Conservation (phyloP, 208 protist genomes). For the Acanthamoeba divionensis region DNA sequence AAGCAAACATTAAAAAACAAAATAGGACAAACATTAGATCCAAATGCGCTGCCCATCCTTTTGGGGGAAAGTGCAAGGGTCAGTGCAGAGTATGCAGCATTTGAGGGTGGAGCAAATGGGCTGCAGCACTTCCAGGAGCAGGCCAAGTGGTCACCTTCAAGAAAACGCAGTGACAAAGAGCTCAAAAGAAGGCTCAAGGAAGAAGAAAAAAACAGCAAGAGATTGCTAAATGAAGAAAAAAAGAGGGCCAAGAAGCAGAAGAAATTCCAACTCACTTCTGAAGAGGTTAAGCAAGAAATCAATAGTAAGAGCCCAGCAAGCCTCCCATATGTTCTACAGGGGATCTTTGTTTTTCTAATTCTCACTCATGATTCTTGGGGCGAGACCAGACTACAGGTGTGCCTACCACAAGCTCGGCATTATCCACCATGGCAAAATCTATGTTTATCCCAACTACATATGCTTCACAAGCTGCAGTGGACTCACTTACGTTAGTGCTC, state of each 20-base stretch:
- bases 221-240: conserved; percentile 20
- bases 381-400: neutral
- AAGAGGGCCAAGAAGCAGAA: neutral
- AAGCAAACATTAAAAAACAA: too few relatives aligned
- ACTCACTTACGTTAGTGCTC: neutral
- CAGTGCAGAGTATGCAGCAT: too few relatives aligned
- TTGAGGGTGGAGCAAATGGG: too few relatives aligned
- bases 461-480: conserved; percentile 37
- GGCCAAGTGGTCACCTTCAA: too few relatives aligned
- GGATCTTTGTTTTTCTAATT: neutral
- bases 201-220: conserved; percentile 38
- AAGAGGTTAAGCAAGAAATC: neutral
- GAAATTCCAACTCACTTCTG: neutral
- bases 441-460: conserved; percentile 10
- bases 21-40: too few relatives aligned
- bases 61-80: too few relatives aligned
- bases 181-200: conserved; percentile 20
- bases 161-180: too few relatives aligned
- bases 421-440: conserved; percentile 42
- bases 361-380: neutral
- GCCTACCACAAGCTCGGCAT: conserved; percentile 47
- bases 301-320: neutral
- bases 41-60: too few relatives aligned
- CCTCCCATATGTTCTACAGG: neutral
- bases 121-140: too few relatives aligned